These are phyloP conservation scores for Xylaria sp. DNA, from an alignment of 2,329 filamentous ascomycete species.

Conservation along the genomic window DNA sequence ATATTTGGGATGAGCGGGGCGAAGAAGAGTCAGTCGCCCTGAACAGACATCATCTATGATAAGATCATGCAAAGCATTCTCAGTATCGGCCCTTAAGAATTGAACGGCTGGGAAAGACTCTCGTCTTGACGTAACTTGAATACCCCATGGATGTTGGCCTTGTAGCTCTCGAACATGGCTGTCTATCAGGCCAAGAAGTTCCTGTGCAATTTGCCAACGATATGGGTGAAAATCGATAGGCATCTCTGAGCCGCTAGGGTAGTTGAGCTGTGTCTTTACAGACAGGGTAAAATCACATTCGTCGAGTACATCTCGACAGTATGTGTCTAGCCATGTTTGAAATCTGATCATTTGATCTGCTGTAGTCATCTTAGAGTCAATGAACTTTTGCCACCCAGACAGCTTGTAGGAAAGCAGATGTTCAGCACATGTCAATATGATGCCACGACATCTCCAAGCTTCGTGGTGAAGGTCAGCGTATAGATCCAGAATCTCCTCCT, in stretches of 20 bases:
- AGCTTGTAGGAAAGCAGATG: conserved; percentile 73
- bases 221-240: conserved; percentile 63
- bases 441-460: conserved; percentile 55
- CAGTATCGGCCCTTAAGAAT: conserved; percentile 60
- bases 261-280: conserved; percentile 66
- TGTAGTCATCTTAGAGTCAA: conserved; percentile 55
- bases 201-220: conserved; percentile 60
- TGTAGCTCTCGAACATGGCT: conserved; percentile 52
- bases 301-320: conserved; percentile 70
- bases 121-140: conserved; percentile 57
- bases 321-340: conserved; percentile 60
- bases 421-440: conserved; percentile 71
- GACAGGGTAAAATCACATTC: conserved; percentile 69
- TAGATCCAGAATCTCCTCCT: conserved; percentile 45
- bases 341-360: conserved; percentile 60
- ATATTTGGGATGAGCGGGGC: conserved; percentile 28
- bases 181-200: conserved; percentile 55
- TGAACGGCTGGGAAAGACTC: conserved; percentile 65
- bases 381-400: conserved; percentile 67
- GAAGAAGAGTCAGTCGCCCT: conserved; percentile 44
- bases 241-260: conserved; percentile 61
- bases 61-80: conserved; percentile 54
- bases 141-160: conserved; percentile 50
- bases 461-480: conserved; percentile 54
- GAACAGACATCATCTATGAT: conserved; percentile 56